Evolutionary conservation across 192 early-diverging fungal species (phyloP), one percentile per base, ranked within the genome.

Genomic region (Radiomyces spectabilis): DNA sequence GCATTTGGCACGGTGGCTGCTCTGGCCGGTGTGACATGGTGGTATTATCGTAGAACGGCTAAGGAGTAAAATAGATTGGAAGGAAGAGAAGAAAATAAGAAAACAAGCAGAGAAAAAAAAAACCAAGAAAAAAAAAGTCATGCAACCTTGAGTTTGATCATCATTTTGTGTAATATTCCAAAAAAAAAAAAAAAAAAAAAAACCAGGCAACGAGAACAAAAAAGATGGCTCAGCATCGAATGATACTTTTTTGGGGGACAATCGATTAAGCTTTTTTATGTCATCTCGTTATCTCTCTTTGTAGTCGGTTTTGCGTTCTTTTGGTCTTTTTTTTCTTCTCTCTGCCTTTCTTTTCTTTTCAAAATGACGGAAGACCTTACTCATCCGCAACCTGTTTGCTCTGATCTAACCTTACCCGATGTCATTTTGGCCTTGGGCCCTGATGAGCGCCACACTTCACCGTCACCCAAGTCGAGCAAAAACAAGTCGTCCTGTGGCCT

Each of bases 1-100:
- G 38, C 26, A 10, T 8, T 55, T 21, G 57, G 64, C 12, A 55
- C 57, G n/a, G 16, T 60, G 3, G 30, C 58, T n/a, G 52, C 64
- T 29, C 34, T 66, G 35, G 57, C 48, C 41, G 46, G 57, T 40
- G 39, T 66, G 13, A 51, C 53, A n/a, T 66, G 57, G 57, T 66
- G 46, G 29, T 54, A 30, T 35, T 65, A 53, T 53, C 19, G 18
- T 32, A 66, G 46, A 66, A 26, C 40, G 39, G 41, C n/a, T 31
- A 54, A 43, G 31, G 35, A 55, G 29, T 39, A 43, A 29, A 51
- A 51, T 24, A 43, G 27, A 42, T 32, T 53, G 32, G 31, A 12
- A 44, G n/a, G n/a, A n/a, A n/a, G n/a, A n/a, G n/a, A n/a, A n/a
- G 34, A 21, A 31, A 10, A 33, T 15, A 16, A 40, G 6, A 29